A percentile compares a stretch with the other conserved stretches of the same genome.
Conservation (phyloP, 208 protist species). For the Porcisia deanei region DNA sequence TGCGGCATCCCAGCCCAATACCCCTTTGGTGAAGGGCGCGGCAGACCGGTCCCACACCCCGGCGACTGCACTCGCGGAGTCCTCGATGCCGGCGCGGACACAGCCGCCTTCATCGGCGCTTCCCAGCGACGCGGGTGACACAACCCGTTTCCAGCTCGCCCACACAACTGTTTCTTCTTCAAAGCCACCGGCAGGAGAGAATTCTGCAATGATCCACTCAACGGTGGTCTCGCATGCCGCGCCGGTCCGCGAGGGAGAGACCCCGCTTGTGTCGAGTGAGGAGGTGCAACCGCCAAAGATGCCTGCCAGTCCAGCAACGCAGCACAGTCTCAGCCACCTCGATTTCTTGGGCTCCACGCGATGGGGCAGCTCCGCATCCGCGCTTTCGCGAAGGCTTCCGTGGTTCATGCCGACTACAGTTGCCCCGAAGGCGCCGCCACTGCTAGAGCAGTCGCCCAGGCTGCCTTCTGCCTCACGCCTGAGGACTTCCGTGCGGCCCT, state of each 20-base stretch:
- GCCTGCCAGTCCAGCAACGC: not conserved
- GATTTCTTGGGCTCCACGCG: not conserved
- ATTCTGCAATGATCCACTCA: not conserved
- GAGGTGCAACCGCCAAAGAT: slow-evolving; percentile 2
- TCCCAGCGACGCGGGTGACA: not conserved
- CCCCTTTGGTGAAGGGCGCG: not conserved
- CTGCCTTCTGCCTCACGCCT: not conserved
- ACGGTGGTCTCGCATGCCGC: not conserved
- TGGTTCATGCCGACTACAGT: not conserved
- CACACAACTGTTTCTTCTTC: not conserved
- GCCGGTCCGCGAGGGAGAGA: not conserved
- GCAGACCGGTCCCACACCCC: not conserved
- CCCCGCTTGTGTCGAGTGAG: not conserved
- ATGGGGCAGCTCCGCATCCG: not conserved
- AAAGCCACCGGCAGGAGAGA: not conserved
- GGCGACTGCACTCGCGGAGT: not conserved
- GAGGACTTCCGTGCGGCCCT: not conserved
- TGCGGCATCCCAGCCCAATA: not conserved
- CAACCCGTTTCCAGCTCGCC: not conserved
- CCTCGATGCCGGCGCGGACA: not conserved
- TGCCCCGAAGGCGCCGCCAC: not conserved
- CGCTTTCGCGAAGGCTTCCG: not conserved
- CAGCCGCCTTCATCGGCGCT: not conserved
- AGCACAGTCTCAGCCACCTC: not conserved
- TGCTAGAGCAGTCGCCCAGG: not conserved